Conservation (phyloP, 1,139 yeast genomes). For the Suhomyces atakaporum region DNA sequence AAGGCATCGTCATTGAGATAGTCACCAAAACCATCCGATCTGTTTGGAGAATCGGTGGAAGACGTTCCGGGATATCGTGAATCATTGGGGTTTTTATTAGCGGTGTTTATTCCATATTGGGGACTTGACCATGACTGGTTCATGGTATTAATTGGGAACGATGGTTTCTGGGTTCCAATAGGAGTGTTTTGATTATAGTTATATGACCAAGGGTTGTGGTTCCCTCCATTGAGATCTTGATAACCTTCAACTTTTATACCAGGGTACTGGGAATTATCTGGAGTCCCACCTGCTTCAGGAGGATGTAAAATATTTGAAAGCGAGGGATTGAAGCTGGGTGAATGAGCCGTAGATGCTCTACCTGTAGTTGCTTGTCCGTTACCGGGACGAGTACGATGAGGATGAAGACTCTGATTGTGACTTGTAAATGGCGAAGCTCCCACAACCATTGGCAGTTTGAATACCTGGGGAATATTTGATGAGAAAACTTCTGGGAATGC, state of each 20-base stretch:
- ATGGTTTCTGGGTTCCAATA: not conserved
- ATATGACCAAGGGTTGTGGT: not conserved
- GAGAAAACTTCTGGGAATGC: conserved; percentile 30
- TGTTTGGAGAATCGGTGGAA: not conserved
- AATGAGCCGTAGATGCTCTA: conserved; percentile 1
- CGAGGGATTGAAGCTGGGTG: conserved; percentile 20
- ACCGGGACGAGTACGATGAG: conserved; percentile 4
- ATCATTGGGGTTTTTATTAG: too few species aligned
- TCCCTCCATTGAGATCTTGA: not conserved
- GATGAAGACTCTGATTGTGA: not conserved
- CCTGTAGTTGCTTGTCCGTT: not conserved
- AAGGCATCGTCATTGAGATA: conserved; percentile 22
- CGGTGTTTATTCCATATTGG: too few species aligned
- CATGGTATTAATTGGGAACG: not conserved
- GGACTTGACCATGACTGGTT: too few species aligned
- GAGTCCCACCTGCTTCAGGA: not conserved
- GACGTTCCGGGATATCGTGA: not conserved
- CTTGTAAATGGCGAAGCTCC: conserved; percentile 9
- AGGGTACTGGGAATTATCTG: not conserved
- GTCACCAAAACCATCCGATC: not conserved
- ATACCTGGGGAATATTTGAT: not conserved
- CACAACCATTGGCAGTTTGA: conserved; percentile 2
- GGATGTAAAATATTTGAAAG: conserved; percentile 28
- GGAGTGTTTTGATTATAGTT: not conserved
- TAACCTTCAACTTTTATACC: not conserved